These are phyloP conservation scores for Daldinia decipiens DNA, from an alignment of 495 filamentous ascomycete genomes.

Conservation along the genomic window DNA sequence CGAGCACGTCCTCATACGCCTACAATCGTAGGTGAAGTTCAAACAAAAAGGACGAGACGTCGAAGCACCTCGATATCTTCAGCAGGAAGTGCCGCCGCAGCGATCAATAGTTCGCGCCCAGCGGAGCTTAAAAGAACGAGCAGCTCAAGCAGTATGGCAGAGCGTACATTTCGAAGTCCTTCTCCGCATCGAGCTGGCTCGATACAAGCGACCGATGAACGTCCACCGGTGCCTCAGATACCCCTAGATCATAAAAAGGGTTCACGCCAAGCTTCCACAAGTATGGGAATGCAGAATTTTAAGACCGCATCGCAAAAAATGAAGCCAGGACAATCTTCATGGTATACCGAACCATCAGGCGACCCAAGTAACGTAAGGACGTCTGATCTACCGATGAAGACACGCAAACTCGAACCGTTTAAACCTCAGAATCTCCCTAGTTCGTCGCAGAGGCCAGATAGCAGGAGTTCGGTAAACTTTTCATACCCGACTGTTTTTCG, in stretches of 20 bases:
- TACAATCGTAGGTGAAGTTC: conserved; percentile 78
- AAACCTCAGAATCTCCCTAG: conserved; percentile 4
- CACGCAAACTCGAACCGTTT: conserved; percentile 44
- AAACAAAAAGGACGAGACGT: conserved; percentile 85
- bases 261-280: conserved; percentile 40
- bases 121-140: conserved; percentile 66
- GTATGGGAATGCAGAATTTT: conserved; percentile 50
- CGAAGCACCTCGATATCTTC: conserved; percentile 77
- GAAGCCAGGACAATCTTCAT: conserved; percentile 49
- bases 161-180: conserved; percentile 80
- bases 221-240: conserved; percentile 79
- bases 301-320: conserved; percentile 59
- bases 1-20: conserved; percentile 79
- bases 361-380: conserved; percentile 55
- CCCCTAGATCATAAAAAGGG: conserved; percentile 56
- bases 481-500: conserved; percentile 71
- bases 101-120: conserved; percentile 53
- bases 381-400: conserved; percentile 56
- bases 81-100: conserved; percentile 59
- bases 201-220: conserved; percentile 50
- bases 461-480: conserved; percentile 79
- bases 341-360: conserved; percentile 57
- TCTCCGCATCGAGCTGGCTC: conserved; percentile 64
- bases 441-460: conserved; percentile 58
- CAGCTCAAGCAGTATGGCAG: conserved; percentile 85